Evolutionary conservation across 164 flowering plant genomes (phyloP).

Genomic region (Echeveria elegans): DNA sequence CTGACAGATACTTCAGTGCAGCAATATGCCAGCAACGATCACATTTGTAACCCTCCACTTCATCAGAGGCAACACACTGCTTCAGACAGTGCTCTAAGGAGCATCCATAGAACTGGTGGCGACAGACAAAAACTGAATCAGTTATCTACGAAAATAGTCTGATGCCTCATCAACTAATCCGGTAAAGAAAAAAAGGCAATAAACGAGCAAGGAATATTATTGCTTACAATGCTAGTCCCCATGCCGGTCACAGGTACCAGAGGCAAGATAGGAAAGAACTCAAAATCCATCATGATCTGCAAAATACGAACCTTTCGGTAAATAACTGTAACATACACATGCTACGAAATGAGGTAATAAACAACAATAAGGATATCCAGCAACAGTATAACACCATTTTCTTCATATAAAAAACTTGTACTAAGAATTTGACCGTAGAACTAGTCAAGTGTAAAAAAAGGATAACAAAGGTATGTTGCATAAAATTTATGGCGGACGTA

Average conservation of each 20-base stretch:
- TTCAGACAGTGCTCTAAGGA: constrained; percentile 66
- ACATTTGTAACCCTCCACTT: constrained; percentile 62
- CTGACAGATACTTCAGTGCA: constrained; percentile 53
- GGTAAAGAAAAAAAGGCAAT: not conserved
- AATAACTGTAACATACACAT: not conserved
- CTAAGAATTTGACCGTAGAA: not conserved
- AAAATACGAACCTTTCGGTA: constrained; percentile 10
- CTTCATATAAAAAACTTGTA: no score
- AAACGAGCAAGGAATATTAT: constrained; percentile 13
- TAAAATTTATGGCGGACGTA: no score
- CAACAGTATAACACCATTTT: not conserved
- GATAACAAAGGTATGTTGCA: no score
- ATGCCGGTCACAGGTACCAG: constrained; percentile 35
- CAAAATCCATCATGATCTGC: constrained; percentile 79
- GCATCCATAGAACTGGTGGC: constrained; percentile 45
- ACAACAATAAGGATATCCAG: not conserved
- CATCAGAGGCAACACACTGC: constrained; percentile 54
- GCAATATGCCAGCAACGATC: constrained; percentile 74
- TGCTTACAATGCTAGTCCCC: constrained; percentile 49
- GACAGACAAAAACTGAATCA: constrained; percentile 6
- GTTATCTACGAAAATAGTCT: no score
- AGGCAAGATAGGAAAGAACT: constrained; percentile 73
- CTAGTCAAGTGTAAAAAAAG: not conserved
- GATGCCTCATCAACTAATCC: not conserved
- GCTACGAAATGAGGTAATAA: not conserved